Evolutionary conservation across 768 basidiomycete species (phyloP).

Genomic region (Daedaleopsis nitida): DNA sequence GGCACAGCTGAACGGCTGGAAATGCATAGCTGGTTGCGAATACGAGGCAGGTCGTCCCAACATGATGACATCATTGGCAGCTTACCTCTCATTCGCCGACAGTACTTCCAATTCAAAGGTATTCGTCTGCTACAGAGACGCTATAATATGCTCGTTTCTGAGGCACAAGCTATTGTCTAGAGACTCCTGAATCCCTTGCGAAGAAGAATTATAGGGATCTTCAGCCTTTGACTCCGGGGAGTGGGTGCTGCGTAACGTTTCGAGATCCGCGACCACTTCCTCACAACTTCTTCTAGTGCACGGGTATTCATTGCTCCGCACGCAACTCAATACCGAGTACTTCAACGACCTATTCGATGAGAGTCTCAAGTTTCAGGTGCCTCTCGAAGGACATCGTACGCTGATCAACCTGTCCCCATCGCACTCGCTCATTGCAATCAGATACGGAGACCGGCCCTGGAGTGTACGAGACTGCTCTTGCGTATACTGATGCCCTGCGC

Average conservation of each 20-base stretch:
- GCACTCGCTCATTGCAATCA: slow-evolving; percentile 29
- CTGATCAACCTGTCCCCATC: neutral
- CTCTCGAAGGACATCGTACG: slow-evolving; percentile 85
- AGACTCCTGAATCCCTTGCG: slow-evolving; percentile 75
- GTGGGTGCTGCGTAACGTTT: slow-evolving; percentile 47
- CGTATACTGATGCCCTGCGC: slow-evolving; percentile 74
- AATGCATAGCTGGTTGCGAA: slow-evolving; percentile 86
- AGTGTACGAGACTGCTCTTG: slow-evolving; percentile 84
- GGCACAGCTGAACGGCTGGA: slow-evolving; percentile 49
- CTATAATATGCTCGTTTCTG: no score
- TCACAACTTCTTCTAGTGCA: slow-evolving; percentile 65
- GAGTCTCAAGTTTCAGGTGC: slow-evolving; percentile 69
- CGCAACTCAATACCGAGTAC: slow-evolving; percentile 86
- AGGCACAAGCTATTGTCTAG: slow-evolving; percentile 36
- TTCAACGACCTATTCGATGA: slow-evolving; percentile 88
- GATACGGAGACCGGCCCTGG: slow-evolving; percentile 95
- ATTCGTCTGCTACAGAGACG: neutral
- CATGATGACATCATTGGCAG: slow-evolving; percentile 2
- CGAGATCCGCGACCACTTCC: neutral
- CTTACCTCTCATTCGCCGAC: slow-evolving; percentile 8
- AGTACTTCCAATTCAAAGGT: slow-evolving; percentile 95
- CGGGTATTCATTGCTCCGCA: slow-evolving; percentile 91
- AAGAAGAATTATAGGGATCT: slow-evolving; percentile 79
- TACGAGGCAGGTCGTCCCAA: slow-evolving; percentile 67
- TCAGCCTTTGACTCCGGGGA: slow-evolving; percentile 87